Conservation (phyloP, 2,329 filamentous ascomycete species). For the Exserohilum turcica region DNA sequence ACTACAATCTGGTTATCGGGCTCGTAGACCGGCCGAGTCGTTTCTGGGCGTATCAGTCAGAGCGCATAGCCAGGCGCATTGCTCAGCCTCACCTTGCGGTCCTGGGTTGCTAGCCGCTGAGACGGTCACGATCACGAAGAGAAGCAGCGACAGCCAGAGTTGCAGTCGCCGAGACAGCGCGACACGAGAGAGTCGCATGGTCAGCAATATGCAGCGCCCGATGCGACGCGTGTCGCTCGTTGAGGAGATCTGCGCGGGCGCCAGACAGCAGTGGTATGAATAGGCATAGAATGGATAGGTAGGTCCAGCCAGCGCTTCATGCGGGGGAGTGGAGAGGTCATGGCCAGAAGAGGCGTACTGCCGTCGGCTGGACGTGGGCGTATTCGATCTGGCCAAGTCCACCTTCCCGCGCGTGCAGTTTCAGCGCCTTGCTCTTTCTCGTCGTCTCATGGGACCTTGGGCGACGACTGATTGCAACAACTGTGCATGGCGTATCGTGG, state of each 20-base stretch:
- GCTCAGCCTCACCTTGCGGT: constrained; percentile 13
- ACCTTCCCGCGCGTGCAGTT: constrained; percentile 5
- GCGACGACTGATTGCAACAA: not conserved
- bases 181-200: constrained; percentile 6
- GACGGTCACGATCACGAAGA: constrained; percentile 10
- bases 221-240: not conserved
- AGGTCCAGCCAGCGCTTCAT: constrained; percentile 5
- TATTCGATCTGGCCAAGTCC: constrained; percentile 24
- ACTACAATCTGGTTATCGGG: constrained; percentile 21
- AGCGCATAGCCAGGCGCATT: not conserved
- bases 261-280: constrained; percentile 13
- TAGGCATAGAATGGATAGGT: constrained; percentile 11
- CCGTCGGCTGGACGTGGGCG: constrained; percentile 20
- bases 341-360: constrained; percentile 18
- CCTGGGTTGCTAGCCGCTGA: constrained; percentile 6
- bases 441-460: not conserved
- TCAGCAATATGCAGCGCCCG: not conserved
- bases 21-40: constrained; percentile 16
- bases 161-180: constrained; percentile 10
- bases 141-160: constrained; percentile 4
- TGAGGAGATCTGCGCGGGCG: constrained; percentile 16
- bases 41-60: not conserved
- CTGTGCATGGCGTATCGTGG: no score
- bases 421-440: not conserved
- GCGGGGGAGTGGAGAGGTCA: constrained; percentile 7